Base-by-base conservation (phyloP, 352 stramenopile genomes). In the Phytopythium boreale region DNA sequence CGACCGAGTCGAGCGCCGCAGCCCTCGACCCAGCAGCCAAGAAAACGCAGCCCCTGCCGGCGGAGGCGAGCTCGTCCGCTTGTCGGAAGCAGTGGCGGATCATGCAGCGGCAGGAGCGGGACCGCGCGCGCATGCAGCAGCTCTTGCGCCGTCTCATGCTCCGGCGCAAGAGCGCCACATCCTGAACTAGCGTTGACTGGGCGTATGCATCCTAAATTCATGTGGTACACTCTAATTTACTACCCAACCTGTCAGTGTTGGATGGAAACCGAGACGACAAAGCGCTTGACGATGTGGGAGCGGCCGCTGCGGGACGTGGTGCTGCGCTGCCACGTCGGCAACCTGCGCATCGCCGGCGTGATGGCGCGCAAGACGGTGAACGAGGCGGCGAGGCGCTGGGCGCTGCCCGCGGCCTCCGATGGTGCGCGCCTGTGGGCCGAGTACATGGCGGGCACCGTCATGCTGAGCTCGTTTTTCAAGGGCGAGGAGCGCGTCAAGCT, bases 391-490 rank as follows among this genome's bases (percentile, higher is more conserved):
- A 69, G 66, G n/a, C 67, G 84, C 15, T 96, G 85, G 87, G 37
- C 69, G n/a, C 62, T 88, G 17, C 73, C 75, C 20, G 56, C 77
- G 0, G 61, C 65, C 1, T 79, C 76, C 1, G 64, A 79, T 50
- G 62, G 81, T 12, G 86, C 77, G 44, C 85, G 77, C 29, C 60
- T 92, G 41, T 96, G 87, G 87, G 83, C 72, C n/a, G 85, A 96
- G 67, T 96, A 96, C 72, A 96, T 96, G 87, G 83, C 75, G 8
- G 87, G 85, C 50, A 90, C 82, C 14, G 73, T 73, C 56, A 96
- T 96, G 87, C 67, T 94, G n/a, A 90, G 84, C 71, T 86, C 87
- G 7, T 92, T 96, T 67, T 94, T 84, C 67, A 96, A 96, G 64
- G 82, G 84, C 61, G 84, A 96, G 62, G 87, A 96, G 71, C 87